Percentiles rank a stretch among this genome's conserved stretches.
These are phyloP conservation scores for Corynespora cassiicola DNA, from an alignment of 2,329 filamentous ascomycete genomes.

Conservation along the genomic window DNA sequence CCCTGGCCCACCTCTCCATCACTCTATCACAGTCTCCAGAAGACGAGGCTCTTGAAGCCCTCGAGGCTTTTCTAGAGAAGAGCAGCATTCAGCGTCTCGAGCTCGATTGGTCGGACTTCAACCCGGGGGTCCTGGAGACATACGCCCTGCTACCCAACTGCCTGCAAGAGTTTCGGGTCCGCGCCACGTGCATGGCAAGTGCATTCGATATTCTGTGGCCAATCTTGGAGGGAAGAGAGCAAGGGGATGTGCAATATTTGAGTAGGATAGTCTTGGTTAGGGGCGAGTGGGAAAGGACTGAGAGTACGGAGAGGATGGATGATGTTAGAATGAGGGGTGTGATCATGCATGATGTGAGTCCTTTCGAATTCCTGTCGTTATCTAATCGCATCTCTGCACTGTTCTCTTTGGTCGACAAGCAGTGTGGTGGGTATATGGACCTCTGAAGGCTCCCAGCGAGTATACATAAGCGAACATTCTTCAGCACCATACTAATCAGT, in stretches of 20 bases:
- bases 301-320: background rate
- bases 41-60: slow-evolving; percentile 17
- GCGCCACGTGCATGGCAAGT: slow-evolving; percentile 12
- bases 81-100: slow-evolving; percentile 25
- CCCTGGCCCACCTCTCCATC: slow-evolving; percentile 22
- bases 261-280: slow-evolving; percentile 27
- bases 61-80: slow-evolving; percentile 21
- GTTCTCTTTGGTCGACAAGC: no score
- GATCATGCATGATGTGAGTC: no score
- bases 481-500: no score
- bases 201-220: slow-evolving; percentile 21
- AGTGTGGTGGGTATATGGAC: no score
- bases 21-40: slow-evolving; percentile 23
- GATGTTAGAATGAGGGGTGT: no score
- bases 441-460: no score
- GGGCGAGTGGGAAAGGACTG: slow-evolving; percentile 2
- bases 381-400: no score
- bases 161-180: slow-evolving; percentile 25
- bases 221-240: slow-evolving; percentile 14
- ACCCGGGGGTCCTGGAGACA: slow-evolving; percentile 17
- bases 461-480: no score
- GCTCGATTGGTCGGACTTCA: slow-evolving; percentile 33
- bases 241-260: slow-evolving; percentile 15
- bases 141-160: slow-evolving; percentile 16
- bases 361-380: no score